These are phyloP conservation scores for Hanseniaspora uvarum DNA, from an alignment of 1,139 yeast genomes.

Conservation along the genomic window DNA sequence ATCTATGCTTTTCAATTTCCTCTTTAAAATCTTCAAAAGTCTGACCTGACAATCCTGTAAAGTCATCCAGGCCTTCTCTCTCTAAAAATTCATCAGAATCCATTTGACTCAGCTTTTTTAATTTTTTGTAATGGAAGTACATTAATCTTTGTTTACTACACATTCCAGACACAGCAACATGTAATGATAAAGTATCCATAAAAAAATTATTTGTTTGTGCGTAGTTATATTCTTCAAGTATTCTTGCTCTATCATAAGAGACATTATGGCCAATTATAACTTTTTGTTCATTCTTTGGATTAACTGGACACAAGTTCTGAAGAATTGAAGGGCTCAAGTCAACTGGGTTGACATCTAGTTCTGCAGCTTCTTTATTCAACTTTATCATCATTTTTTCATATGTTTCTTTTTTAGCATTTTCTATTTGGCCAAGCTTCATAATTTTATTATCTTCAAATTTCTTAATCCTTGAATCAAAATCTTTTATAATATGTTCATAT, in stretches of 20 bases:
- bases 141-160: slow-evolving; percentile 81
- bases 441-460: not conserved
- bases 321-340: slow-evolving; percentile 28
- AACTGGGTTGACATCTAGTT: slow-evolving; percentile 17
- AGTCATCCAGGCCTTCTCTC: slow-evolving; percentile 17
- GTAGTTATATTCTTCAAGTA: slow-evolving; percentile 71
- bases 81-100: not conserved
- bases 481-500: not conserved
- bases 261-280: slow-evolving; percentile 82
- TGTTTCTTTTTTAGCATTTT: not conserved
- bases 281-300: slow-evolving; percentile 40
- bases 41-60: not conserved
- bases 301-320: slow-evolving; percentile 67
- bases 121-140: slow-evolving; percentile 46
- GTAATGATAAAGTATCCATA: slow-evolving; percentile 87
- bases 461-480: not conserved
- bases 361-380: not conserved
- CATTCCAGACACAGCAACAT: slow-evolving; percentile 83
- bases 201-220: slow-evolving; percentile 61
- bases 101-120: slow-evolving; percentile 34
- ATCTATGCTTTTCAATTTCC: slow-evolving; percentile 19
- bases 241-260: slow-evolving; percentile 80
- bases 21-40: slow-evolving; percentile 16
- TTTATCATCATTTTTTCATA: not conserved
- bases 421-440: not conserved